Conservation (phyloP, 768 basidiomycete species). For the Tricholoma saponaceum region DNA sequence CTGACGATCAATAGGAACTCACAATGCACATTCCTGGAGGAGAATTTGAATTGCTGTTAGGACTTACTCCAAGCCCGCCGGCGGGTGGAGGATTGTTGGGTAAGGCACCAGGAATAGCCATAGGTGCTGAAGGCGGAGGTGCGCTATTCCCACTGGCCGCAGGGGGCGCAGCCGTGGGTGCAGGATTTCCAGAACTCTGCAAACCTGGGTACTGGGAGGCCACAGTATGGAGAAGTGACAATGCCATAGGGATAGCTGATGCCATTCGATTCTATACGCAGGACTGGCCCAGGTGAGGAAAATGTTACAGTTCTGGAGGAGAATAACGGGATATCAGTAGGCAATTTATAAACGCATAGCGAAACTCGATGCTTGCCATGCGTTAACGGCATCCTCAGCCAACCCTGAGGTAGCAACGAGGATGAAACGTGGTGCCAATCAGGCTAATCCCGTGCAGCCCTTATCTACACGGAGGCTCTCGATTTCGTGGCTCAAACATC, state of each 20-base stretch:
- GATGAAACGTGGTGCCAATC: slow-evolving; percentile 23
- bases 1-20: slow-evolving; percentile 15
- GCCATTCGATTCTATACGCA: slow-evolving; percentile 28
- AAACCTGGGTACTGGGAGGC: slow-evolving; percentile 26
- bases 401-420: slow-evolving; percentile 28
- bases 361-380: slow-evolving; percentile 17
- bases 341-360: slow-evolving; percentile 27
- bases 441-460: slow-evolving; percentile 26
- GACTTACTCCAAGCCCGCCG: slow-evolving; percentile 19
- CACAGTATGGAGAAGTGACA: slow-evolving; percentile 38
- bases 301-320: slow-evolving; percentile 1
- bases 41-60: slow-evolving; percentile 24
- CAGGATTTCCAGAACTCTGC: slow-evolving; percentile 26
- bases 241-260: slow-evolving; percentile 40
- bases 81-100: slow-evolving; percentile 19
- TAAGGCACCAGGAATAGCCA: slow-evolving; percentile 23
- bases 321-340: slow-evolving; percentile 1
- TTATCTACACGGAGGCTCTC: slow-evolving; percentile 16
- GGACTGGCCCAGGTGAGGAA: slow-evolving; percentile 13
- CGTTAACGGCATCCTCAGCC: slow-evolving; percentile 15
- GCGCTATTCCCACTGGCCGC: slow-evolving; percentile 12
- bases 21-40: slow-evolving; percentile 49
- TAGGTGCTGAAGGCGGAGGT: slow-evolving; percentile 27
- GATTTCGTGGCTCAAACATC: slow-evolving; percentile 12
- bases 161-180: slow-evolving; percentile 19